phyloP scores from a whole-genome alignment of 1,284 basidiomycete species.

The Boletus semigastroideus region DNA sequence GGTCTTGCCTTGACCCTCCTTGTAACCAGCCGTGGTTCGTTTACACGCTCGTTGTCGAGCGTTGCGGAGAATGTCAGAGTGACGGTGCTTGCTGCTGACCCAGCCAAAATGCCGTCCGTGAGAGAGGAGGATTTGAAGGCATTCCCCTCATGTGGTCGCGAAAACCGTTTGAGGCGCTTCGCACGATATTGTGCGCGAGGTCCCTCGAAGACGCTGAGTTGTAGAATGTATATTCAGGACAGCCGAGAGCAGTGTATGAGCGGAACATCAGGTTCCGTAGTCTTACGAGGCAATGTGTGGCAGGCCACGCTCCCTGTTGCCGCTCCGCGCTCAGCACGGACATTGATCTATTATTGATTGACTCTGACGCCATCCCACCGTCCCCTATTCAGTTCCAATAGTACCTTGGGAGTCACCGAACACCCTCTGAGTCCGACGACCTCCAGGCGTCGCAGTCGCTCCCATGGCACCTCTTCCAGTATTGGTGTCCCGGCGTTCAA shows the following conservation, averaged over 20 bases:
- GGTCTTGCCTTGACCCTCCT: neutral
- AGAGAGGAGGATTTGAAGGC: conserved; percentile 4
- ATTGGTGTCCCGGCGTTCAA: conserved; percentile 38
- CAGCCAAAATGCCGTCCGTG: conserved; percentile 4
- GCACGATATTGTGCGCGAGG: conserved; percentile 11
- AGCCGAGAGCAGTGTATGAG: neutral
- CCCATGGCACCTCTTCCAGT: conserved; percentile 56
- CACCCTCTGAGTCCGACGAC: conserved; percentile 57
- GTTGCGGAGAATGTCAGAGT: conserved; percentile 15
- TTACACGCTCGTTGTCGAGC: neutral
- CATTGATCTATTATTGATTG: conserved; percentile 37
- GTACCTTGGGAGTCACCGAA: conserved; percentile 39
- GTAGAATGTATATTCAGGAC: neutral
- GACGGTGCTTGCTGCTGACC: conserved; percentile 19
- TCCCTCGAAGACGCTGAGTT: neutral
- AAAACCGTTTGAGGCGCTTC: conserved; percentile 10
- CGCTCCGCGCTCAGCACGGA: neutral
- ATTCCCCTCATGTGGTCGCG: conserved; percentile 5
- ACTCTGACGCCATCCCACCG: conserved; percentile 64
- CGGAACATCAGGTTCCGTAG: no score
- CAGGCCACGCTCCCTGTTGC: no score
- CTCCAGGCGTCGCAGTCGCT: conserved; percentile 47
- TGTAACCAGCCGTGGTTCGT: conserved; percentile 20
- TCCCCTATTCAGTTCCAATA: conserved; percentile 50
- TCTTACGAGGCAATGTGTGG: no score